These are phyloP conservation scores for Ogataea populi-albae DNA, from an alignment of 805 yeast genomes.

Conservation along the genomic window DNA sequence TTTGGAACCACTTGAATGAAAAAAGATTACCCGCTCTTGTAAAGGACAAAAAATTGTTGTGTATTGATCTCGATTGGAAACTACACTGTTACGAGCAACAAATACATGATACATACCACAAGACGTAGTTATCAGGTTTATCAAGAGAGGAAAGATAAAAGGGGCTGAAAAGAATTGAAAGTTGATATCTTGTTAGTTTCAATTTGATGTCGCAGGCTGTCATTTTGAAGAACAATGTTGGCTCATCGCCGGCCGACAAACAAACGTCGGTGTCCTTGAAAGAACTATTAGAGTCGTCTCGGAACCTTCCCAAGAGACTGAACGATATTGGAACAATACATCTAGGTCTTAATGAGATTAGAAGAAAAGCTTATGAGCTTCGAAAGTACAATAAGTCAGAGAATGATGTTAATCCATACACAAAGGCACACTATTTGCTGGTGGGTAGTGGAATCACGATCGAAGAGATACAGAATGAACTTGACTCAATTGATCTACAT, in stretches of 20 bases:
- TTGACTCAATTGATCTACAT: constrained; percentile 39
- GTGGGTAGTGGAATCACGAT: constrained; percentile 88
- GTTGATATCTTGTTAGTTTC: too few species aligned
- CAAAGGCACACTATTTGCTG: constrained; percentile 81
- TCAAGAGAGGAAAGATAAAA: too few species aligned
- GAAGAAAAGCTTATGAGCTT: constrained; percentile 58
- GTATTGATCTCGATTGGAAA: too few species aligned
- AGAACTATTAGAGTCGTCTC: constrained; percentile 75
- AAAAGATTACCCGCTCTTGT: too few species aligned
- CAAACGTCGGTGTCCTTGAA: constrained; percentile 39
- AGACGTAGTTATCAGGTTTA: too few species aligned
- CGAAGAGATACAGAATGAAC: constrained; percentile 70
- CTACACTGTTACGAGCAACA: too few species aligned
- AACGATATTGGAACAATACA: constrained; percentile 78
- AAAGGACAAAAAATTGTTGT: too few species aligned
- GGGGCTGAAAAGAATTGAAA: not conserved
- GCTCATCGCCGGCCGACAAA: constrained; percentile 6
- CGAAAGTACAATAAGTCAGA: constrained; percentile 42
- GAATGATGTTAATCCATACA: constrained; percentile 40
- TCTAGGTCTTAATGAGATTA: constrained; percentile 75
- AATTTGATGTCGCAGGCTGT: not conserved
- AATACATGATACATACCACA: too few species aligned
- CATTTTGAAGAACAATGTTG: not conserved
- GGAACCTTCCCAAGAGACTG: constrained; percentile 62
- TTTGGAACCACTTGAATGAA: too few species aligned